A percentile compares a stretch with the other conserved stretches of the same genome.
Conservation (phyloP, 2,329 filamentous ascomycete genomes). For the Diaporthe sp. region DNA sequence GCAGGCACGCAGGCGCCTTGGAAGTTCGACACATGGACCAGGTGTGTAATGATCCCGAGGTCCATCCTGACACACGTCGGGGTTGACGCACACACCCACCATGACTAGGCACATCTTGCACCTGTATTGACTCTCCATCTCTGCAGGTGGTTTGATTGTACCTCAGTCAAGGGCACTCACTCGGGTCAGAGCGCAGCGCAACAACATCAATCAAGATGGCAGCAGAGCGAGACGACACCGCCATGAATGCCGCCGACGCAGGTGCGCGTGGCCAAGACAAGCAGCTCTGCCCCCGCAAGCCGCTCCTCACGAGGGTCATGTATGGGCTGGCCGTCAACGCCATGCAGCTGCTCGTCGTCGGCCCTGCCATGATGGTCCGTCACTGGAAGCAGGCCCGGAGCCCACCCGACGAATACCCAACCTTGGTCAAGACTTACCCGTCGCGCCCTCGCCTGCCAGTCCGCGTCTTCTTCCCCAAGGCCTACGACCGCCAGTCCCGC, state of each 20-base stretch:
- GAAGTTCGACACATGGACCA: too few relatives aligned
- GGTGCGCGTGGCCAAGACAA: conserved; percentile 10
- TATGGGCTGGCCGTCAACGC: conserved; percentile 1
- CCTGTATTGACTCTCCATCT: not conserved
- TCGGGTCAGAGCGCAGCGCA: too few relatives aligned
- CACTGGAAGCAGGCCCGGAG: conserved; percentile 21
- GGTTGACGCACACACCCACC: not conserved
- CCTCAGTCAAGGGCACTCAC: too few relatives aligned
- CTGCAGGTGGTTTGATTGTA: too few relatives aligned
- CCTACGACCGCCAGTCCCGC: conserved; percentile 43
- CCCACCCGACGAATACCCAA: conserved; percentile 14
- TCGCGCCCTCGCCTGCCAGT: conserved; percentile 34
- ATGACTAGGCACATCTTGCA: too few relatives aligned
- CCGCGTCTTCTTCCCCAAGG: conserved; percentile 55
- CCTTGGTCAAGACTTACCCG: conserved; percentile 34
- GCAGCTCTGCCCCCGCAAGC: not conserved
- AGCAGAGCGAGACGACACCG: not conserved
- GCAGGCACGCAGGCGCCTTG: too few relatives aligned
- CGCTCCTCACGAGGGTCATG: conserved; percentile 26
- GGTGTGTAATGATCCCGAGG: not conserved
- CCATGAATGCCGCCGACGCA: not conserved
- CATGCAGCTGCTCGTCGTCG: conserved; percentile 29
- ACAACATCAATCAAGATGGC: not conserved
- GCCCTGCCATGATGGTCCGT: conserved; percentile 17
- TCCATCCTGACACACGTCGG: not conserved